Base-by-base conservation (phyloP, 441 rosid genomes). In the Populus hybrid region DNA sequence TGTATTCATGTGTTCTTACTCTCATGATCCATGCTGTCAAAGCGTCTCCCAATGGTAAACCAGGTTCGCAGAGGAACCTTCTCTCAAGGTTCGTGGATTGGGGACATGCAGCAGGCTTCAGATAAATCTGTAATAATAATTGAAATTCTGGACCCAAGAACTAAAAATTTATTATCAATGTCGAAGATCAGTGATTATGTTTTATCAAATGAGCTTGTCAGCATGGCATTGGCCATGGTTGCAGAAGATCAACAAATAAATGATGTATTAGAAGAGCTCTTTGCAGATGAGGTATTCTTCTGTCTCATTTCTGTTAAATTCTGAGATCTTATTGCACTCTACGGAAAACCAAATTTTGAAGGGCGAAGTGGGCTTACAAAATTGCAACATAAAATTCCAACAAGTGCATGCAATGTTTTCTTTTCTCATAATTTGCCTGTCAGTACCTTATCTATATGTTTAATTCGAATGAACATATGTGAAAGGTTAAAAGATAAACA, bases 191-290 rank as follows among this genome's bases (percentile, higher is more conserved):
- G 93, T 73, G 95, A 91, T 80, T 91, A 89, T 70, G 92, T 91
- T 69, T 78, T 90, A 73, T 91, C 95, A 73, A 91, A 91, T 42
- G 95, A 90, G 78, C 93, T 91, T 64, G 92, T 91, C 76, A 90
- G 95, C 86, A 91, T 91, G 95, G 95, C 93, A 28, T 72, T 91
- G 70, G 95, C 95, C 68, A 90, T 91, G 93, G 95, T 91, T 78
- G 91, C 95, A 4, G 95, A 91, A 84, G 93, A 91, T 80, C 90
- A 87, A 66, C 93, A 91, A 83, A 90, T 91, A 79, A 90, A 91
- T 75, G 83, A 86, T 67, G 91, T 90, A 38, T 78, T 90, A 77
- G 95, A 91, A 81, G 95, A 91, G 86, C 90, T 91, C 30, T 90
- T 90, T 20, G 90, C 92, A 0, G 95, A 91, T 79, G 95, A 91